Conservation (phyloP, 352 stramenopile species). For the Phytophthora pisi region DNA sequence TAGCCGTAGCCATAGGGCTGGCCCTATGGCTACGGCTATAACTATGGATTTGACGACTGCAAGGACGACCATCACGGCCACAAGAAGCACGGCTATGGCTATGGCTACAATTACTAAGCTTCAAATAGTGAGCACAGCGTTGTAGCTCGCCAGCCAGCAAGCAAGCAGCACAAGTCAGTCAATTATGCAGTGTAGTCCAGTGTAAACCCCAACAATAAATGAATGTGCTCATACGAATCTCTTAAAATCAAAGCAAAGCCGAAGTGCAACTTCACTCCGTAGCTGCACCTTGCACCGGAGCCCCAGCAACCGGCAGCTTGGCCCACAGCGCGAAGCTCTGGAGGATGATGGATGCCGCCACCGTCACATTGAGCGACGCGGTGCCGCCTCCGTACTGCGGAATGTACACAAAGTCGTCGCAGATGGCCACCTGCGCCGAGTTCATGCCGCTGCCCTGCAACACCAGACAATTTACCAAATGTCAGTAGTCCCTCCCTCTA, state of each 20-base stretch:
- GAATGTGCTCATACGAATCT: background rate
- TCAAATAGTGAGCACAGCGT: background rate
- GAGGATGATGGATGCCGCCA: constrained; percentile 94
- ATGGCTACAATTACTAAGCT: background rate
- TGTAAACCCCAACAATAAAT: background rate
- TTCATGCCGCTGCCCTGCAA: constrained; percentile 91
- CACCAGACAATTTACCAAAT: too few relatives aligned
- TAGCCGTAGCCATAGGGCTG: too few relatives aligned
- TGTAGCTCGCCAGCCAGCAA: background rate
- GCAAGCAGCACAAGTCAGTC: background rate
- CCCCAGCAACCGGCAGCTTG: constrained; percentile 34
- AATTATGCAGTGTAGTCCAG: background rate
- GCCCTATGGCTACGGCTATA: background rate
- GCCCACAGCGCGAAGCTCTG: constrained; percentile 90
- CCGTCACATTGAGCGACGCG: constrained; percentile 96
- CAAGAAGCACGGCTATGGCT: background rate
- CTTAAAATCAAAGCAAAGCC: background rate
- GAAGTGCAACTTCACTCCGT: background rate
- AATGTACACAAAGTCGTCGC: constrained; percentile 95
- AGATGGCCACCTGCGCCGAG: constrained; percentile 90
- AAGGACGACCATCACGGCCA: constrained; percentile 3
- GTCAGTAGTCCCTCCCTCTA: too few relatives aligned
- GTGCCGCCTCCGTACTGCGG: constrained; percentile 95
- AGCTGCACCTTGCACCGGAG: background rate
- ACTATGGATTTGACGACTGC: background rate